Percentiles rank a stretch among this genome's conserved stretches.
These are phyloP conservation scores for Pleurotus cornucopiae DNA, from an alignment of 768 basidiomycete genomes.

Conservation along the genomic window DNA sequence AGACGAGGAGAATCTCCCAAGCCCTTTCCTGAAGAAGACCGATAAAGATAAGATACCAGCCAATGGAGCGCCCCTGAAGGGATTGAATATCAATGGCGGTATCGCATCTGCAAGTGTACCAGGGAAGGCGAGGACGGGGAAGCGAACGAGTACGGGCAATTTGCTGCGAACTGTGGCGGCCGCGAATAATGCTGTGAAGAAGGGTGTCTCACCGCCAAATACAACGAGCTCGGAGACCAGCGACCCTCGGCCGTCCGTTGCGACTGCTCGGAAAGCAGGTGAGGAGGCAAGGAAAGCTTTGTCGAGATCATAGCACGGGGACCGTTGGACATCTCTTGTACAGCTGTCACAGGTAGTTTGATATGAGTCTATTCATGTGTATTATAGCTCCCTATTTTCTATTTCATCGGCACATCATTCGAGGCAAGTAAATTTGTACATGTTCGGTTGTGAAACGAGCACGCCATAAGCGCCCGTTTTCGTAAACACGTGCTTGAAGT, in stretches of 20 bases:
- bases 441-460: not conserved
- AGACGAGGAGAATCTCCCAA: conserved; percentile 83
- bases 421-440: not conserved
- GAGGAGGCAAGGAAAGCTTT: conserved; percentile 51
- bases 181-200: conserved; percentile 29
- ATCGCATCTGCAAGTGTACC: conserved; percentile 3
- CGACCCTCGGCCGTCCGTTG: conserved; percentile 35
- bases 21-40: conserved; percentile 68
- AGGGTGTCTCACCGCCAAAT: not conserved
- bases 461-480: not conserved
- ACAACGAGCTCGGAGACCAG: not conserved
- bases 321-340: not conserved
- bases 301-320: conserved; percentile 22
- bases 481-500: not conserved
- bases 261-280: conserved; percentile 42
- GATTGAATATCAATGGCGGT: conserved; percentile 3
- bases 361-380: not conserved
- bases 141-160: conserved; percentile 48
- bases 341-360: not conserved
- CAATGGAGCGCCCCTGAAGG: conserved; percentile 9
- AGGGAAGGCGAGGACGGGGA: conserved; percentile 14
- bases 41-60: conserved; percentile 30
- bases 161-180: conserved; percentile 59
- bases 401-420: not conserved
- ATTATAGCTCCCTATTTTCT: conserved; percentile 1